Evolutionary conservation across 1,284 basidiomycete genomes (phyloP), one percentile per base, ranked within the genome.

Genomic region (Heterobasidion annosum): DNA sequence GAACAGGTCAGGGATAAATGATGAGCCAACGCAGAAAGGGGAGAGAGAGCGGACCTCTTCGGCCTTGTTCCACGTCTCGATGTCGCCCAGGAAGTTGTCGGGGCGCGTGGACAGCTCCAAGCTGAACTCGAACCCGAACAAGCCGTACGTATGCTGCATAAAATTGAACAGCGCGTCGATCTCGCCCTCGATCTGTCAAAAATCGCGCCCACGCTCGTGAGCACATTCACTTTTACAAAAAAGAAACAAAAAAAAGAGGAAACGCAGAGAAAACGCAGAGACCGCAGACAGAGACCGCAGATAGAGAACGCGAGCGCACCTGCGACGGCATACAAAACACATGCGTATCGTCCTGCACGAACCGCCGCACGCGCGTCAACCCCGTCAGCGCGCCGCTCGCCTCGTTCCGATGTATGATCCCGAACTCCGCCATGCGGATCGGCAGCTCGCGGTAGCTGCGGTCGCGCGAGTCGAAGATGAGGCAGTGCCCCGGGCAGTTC

Each of bases 401-500:
- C 68, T 99, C 97, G 66, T 99, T 99, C 58, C 97, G 78, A 71
- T 99, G 97, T 56, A 99, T 79, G 57, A 99, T 93, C 65, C 97
- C 97, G 66, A 99, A 99, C 68, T 99, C 97, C 15, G 97, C 97
- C 84, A 98, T 91, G 18, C 97, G 85, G 61, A 99, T 85, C 2
- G 97, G 97, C 18, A 99, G 78, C 71, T 99, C 97, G 69, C 89
- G 91, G 77, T 98, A 98, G 58, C 86, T 90, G 58, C 97, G 84
- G 70, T 98, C 96, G 58, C 92, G 82, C 16, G 91, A 88, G 70
- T 93, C 96, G 66, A 99, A 99, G 66, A 99, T 93, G 57, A 99
- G 73, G 69, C 92, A 95, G 71, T 99, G 97, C 8, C 96, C 96
- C 0, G 97, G 97, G 69, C 97, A 99, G 72, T 99, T 99, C 97